These are phyloP conservation scores for Butyriboletus loyo DNA, from an alignment of 768 basidiomycete species.

Conservation along the genomic window DNA sequence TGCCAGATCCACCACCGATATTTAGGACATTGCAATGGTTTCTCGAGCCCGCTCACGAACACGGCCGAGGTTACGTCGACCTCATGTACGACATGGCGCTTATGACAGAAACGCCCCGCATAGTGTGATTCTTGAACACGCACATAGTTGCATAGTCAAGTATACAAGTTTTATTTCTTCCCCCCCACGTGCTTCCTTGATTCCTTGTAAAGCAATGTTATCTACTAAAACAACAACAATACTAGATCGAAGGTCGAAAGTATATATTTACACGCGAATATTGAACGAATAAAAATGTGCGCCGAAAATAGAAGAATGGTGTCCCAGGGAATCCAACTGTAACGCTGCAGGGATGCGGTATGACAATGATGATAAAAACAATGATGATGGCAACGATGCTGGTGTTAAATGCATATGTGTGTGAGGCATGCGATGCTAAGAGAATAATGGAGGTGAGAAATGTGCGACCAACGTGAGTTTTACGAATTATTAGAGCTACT, in stretches of 20 bases:
- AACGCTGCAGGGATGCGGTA: too few species aligned
- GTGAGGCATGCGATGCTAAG: conserved; percentile 7
- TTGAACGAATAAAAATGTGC: too few species aligned
- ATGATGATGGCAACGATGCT: too few species aligned
- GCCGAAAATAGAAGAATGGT: too few species aligned
- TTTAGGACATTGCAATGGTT: too few species aligned
- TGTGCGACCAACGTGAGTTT: not conserved
- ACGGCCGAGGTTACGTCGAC: not conserved
- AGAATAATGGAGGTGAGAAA: conserved; percentile 6
- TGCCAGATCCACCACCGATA: not conserved
- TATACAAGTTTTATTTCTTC: conserved; percentile 3
- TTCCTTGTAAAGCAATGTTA: too few species aligned
- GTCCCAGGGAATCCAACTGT: too few species aligned
- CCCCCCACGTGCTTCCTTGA: too few species aligned
- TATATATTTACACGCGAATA: conserved; percentile 14
- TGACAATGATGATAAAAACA: too few species aligned
- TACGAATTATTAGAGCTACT: conserved; percentile 5
- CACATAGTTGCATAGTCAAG: not conserved
- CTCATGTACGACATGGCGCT: not conserved
- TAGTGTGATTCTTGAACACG: not conserved
- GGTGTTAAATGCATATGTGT: conserved; percentile 6
- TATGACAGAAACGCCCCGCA: not conserved
- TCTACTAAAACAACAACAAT: conserved; percentile 24
- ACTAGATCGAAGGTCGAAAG: conserved; percentile 22
- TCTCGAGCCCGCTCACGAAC: not conserved